Base-by-base conservation (phyloP, 2,329 filamentous ascomycete species). In the Aureobasidium leucospermi region DNA sequence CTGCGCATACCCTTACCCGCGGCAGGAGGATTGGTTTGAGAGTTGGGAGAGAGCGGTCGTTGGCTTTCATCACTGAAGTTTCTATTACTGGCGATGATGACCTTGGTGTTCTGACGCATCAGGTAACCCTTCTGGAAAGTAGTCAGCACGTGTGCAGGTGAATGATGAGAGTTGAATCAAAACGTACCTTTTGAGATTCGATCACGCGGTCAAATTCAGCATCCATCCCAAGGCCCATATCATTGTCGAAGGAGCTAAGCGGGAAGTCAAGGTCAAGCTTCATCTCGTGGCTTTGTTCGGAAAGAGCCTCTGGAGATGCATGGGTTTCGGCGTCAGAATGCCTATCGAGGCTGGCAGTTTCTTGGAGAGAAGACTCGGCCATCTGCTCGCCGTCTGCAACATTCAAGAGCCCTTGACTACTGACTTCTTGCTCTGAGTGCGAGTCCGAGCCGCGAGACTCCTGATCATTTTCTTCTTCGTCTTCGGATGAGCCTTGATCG, bases 51-150 rank as follows among this genome's bases (percentile, higher is more conserved):
- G 75, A 63, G 87, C 80, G 68, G 65, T 31, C 39, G 34, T n/a
- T 60, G 60, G 34, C 68, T 68, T 65, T 88, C 66, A 42, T 66
- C 87, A 61, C 80, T 80, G 65, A 80, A 78, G 51, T 79, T 74
- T 47, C 82, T 80, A 69, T 81, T 85, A 71, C 87, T 96, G n/a
- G 94, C 94, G 52, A 96, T 85, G 53, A 99, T 90, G 58, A 99
- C 83, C 74, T 97, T 97, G 3, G 93, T 97, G 75, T 97, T 99
- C 68, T 99, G 93, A 68, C 94, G 86, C 93, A 97, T 99, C 47
- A 97, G 81, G 70, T 99, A 99, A 60, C 94, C 94, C 78, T 95
- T 92, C 92, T 96, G 88, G 85, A 80, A 81, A 66, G 9, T 19
- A 41, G 31, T 58, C 15, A 51, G 53, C 16, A 45, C 16, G 15